phyloP scores from a whole-genome alignment of 345 rosid species.

The Lumnitzera littorea region DNA sequence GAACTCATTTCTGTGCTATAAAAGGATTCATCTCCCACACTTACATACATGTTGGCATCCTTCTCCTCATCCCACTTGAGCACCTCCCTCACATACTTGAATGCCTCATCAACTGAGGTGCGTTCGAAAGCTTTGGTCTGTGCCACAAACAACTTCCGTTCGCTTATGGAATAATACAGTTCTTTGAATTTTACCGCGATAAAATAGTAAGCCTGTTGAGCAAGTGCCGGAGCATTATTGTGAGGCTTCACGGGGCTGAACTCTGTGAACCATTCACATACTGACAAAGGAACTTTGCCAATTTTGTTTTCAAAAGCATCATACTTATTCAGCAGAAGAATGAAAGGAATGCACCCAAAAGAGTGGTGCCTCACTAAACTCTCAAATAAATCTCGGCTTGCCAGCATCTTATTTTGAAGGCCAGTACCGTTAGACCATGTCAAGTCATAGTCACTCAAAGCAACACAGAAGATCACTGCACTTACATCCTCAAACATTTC shows the following conservation, averaged over 20 bases:
- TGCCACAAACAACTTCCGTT: conserved; percentile 42
- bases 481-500: conserved; percentile 63
- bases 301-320: conserved; percentile 49
- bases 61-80: conserved; percentile 62
- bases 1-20: conserved; percentile 41
- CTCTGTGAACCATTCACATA: conserved; percentile 52
- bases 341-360: conserved; percentile 40
- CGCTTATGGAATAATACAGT: conserved; percentile 28
- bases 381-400: conserved; percentile 44
- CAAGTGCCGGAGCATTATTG: conserved; percentile 32
- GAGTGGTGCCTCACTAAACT: conserved; percentile 39
- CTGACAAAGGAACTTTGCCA: conserved; percentile 26
- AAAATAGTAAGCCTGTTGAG: conserved; percentile 46
- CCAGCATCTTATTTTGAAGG: conserved; percentile 43
- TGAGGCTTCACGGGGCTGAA: conserved; percentile 41
- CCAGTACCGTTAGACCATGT: conserved; percentile 18
- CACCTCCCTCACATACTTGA: conserved; percentile 47
- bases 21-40: conserved; percentile 36
- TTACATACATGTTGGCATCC: conserved; percentile 26
- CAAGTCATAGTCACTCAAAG: conserved; percentile 58
- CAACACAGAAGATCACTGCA: conserved; percentile 46
- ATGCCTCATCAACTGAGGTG: conserved; percentile 35
- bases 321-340: conserved; percentile 47
- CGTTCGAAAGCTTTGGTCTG: conserved; percentile 36
- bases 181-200: conserved; percentile 55